These are phyloP conservation scores for Bisporella sp. DNA, from an alignment of 2,329 filamentous ascomycete species.

Conservation along the genomic window DNA sequence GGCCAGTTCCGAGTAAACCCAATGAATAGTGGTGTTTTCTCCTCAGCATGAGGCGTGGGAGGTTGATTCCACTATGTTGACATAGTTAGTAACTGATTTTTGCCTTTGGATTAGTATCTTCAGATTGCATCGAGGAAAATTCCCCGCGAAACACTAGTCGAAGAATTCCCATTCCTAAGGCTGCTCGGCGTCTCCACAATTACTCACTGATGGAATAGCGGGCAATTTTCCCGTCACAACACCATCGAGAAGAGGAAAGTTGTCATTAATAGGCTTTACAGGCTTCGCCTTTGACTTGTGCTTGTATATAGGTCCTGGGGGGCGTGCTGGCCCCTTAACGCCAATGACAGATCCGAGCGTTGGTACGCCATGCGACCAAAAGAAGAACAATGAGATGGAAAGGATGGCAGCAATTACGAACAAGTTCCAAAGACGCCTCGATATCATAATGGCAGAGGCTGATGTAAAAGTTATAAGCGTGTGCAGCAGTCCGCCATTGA, in stretches of 20 bases:
- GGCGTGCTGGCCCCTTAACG: neutral
- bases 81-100: no score
- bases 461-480: no score
- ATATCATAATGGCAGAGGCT: conserved; percentile 19
- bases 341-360: neutral
- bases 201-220: neutral
- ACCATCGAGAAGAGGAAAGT: conserved; percentile 15
- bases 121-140: no score
- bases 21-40: conserved; percentile 46
- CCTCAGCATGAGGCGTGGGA: conserved; percentile 32
- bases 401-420: neutral
- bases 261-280: conserved; percentile 6
- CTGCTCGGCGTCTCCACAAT: no score
- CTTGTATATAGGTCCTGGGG: neutral
- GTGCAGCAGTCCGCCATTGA: no score
- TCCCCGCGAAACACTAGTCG: no score
- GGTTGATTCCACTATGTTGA: conserved; percentile 34
- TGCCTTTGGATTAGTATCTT: no score
- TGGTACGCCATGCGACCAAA: neutral
- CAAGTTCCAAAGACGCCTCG: neutral
- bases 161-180: no score
- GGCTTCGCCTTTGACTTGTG: neutral
- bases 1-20: conserved; percentile 52
- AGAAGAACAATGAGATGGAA: neutral
- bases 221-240: neutral